Evolutionary conservation across 139 green algal species (phyloP).

Genomic region (Edaphochlamys debaryana): DNA sequence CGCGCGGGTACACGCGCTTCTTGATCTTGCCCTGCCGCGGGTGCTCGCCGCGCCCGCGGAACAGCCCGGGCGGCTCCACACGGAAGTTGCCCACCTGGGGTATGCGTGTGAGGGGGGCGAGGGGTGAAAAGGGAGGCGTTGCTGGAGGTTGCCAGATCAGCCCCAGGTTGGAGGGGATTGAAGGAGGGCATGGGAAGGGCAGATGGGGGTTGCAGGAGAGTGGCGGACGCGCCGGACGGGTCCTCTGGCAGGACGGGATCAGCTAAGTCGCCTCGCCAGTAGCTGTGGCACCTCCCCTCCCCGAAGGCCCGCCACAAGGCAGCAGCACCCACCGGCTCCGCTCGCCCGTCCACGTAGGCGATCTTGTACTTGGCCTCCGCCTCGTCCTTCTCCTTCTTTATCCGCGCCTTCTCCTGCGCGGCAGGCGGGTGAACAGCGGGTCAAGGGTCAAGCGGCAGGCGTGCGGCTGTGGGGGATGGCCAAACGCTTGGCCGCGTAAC

Average conservation of each 20-base stretch:
- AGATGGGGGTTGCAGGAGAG: too few relatives aligned
- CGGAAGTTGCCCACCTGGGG: slow-evolving; percentile 97
- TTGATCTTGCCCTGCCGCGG: slow-evolving; percentile 99
- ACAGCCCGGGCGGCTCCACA: slow-evolving; percentile 97
- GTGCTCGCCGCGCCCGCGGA: slow-evolving; percentile 97
- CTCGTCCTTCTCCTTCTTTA: slow-evolving; percentile 87
- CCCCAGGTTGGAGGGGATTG: too few relatives aligned
- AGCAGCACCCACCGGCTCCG: slow-evolving; percentile 83
- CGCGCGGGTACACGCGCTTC: slow-evolving; percentile 91
- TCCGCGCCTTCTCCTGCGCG: slow-evolving; percentile 87
- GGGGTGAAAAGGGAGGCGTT: background rate
- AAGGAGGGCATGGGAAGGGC: too few relatives aligned
- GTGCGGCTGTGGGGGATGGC: too few relatives aligned
- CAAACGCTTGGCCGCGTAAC: too few relatives aligned
- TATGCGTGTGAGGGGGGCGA: background rate
- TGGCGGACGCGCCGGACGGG: too few relatives aligned
- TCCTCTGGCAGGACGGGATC: too few relatives aligned
- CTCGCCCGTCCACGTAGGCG: slow-evolving; percentile 87
- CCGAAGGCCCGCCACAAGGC: too few relatives aligned
- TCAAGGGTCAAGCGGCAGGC: background rate
- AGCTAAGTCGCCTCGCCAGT: too few relatives aligned
- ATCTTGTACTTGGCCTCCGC: slow-evolving; percentile 93
- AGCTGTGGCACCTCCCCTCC: too few relatives aligned
- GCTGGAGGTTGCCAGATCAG: too few relatives aligned
- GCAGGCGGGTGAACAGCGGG: background rate